Conservation (phyloP, 352 stramenopile species). For the Phytophthora cajani region DNA sequence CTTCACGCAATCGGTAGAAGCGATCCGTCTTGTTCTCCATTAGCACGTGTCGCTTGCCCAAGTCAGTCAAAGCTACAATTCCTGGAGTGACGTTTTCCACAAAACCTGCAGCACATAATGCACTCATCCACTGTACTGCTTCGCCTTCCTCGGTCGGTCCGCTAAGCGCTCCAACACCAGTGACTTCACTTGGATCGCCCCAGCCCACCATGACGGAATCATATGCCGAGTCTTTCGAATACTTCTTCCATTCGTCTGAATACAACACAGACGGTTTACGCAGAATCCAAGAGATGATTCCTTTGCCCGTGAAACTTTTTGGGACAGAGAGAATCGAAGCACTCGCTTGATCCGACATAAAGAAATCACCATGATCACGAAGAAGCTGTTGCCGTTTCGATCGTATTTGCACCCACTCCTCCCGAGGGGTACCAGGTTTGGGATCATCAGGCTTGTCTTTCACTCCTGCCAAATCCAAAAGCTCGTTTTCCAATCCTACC, state of each 20-base stretch:
- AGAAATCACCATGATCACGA: slow-evolving; percentile 50
- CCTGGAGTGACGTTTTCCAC: slow-evolving; percentile 55
- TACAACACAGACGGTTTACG: slow-evolving; percentile 51
- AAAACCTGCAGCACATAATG: slow-evolving; percentile 62
- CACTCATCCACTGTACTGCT: slow-evolving; percentile 63
- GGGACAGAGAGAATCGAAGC: slow-evolving; percentile 41
- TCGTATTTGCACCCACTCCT: slow-evolving; percentile 63
- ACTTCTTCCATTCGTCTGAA: slow-evolving; percentile 63
- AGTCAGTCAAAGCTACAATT: slow-evolving; percentile 15
- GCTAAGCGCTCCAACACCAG: slow-evolving; percentile 54
- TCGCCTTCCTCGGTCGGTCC: slow-evolving; percentile 37
- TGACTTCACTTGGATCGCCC: slow-evolving; percentile 30
- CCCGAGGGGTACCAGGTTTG: slow-evolving; percentile 29
- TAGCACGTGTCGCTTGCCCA: slow-evolving; percentile 48
- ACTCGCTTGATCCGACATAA: slow-evolving; percentile 60
- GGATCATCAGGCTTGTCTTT: background rate
- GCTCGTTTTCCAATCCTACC: slow-evolving; percentile 65
- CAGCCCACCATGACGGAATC: slow-evolving; percentile 44
- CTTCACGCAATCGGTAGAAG: slow-evolving; percentile 62
- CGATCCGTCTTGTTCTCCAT: slow-evolving; percentile 56
- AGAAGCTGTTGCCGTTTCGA: slow-evolving; percentile 52
- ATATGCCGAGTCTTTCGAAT: slow-evolving; percentile 42
- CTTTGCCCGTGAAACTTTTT: slow-evolving; percentile 67
- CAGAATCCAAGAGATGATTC: slow-evolving; percentile 69
- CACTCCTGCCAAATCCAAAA: slow-evolving; percentile 58